Evolutionary conservation across 768 basidiomycete genomes (phyloP), one percentile per base, ranked within the genome.

Genomic region (Mycena galopus): DNA sequence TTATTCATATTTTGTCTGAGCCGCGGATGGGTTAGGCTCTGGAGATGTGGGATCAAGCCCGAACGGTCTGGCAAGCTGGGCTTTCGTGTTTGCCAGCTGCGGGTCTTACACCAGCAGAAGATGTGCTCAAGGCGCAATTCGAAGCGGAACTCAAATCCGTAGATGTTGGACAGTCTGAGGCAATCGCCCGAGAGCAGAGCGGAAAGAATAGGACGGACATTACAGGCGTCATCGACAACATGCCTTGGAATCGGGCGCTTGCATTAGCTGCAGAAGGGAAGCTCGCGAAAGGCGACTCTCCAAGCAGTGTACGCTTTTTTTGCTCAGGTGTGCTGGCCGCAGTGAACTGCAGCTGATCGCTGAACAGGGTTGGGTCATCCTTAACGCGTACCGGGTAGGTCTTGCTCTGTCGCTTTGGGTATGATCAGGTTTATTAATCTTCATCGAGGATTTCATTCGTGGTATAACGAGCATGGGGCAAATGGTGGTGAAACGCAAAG

Each of bases 111-210:
- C 69, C 77, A 2, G 73, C 77, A 1, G 80, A 87, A 33, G 71
- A 78, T 71, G 78, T 75, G 39, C 83, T 86, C 56, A 82, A 81
- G 58, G 72, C 74, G 2, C 84, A 86, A 71, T 86, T 84, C 62
- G 66, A 77, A 10, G 77, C 77, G 0, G 77, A 78, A 12, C 68
- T 84, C 11, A 74, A 79, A 39, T 79, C 79, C 44, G 78, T 79
- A 9, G 68, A 79, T 65, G n/a, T 39, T 11, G 27, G 72, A 56
- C 35, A 53, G 16, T 71, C 72, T 6, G 30, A 62, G 29, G 4
- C 17, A 47, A n/a, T 51, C 16, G 12, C 25, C 35, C 39, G 30
- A 4, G 65, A 29, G 27, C 32, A 65, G 17, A 68, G 33, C 12
- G 39, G 62, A 21, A 65, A 57, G 29, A 25, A 70, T 29, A 32